phyloP scores from a whole-genome alignment of 2,329 filamentous ascomycete genomes.

The Thyridium curvatum region DNA sequence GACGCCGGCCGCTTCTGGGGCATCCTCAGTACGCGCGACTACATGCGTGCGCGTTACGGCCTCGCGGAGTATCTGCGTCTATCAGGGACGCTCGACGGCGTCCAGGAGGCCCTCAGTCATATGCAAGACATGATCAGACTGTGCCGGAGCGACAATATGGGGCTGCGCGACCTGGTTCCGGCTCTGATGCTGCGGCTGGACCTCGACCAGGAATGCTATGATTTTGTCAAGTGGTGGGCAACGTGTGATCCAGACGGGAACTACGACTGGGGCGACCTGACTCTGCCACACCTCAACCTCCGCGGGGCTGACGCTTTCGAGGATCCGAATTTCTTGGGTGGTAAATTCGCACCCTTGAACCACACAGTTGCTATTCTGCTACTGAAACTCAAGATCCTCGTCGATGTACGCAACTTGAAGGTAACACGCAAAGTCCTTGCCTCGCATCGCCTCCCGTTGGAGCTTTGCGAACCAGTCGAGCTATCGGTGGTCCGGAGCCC shows the following conservation, averaged over 20 bases:
- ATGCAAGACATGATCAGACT: slow-evolving; percentile 36
- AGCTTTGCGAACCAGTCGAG: slow-evolving; percentile 13
- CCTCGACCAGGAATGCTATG: slow-evolving; percentile 43
- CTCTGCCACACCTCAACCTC: slow-evolving; percentile 24
- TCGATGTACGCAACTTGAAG: slow-evolving; percentile 17
- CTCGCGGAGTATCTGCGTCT: slow-evolving; percentile 24
- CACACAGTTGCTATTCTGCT: slow-evolving; percentile 10
- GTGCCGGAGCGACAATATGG: slow-evolving; percentile 36
- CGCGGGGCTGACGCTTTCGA: no score
- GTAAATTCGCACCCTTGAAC: no score
- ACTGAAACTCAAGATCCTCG: slow-evolving; percentile 18
- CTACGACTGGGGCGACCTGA: slow-evolving; percentile 28
- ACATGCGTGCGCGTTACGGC: slow-evolving; percentile 30
- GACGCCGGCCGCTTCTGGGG: slow-evolving; percentile 34
- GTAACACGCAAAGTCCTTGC: slow-evolving; percentile 11
- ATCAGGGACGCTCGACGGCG: slow-evolving; percentile 23
- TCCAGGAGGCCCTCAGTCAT: slow-evolving; percentile 30
- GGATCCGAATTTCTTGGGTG: no score
- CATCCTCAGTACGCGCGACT: slow-evolving; percentile 13
- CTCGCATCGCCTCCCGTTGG: slow-evolving; percentile 8
- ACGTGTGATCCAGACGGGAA: slow-evolving; percentile 8
- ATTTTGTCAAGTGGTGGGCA: slow-evolving; percentile 30
- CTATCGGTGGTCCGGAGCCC: slow-evolving; percentile 13
- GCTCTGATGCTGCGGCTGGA: slow-evolving; percentile 35
- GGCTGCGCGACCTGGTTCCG: slow-evolving; percentile 32